These are phyloP conservation scores for Chiua sp. DNA, from an alignment of 1,284 basidiomycete species.

Conservation along the genomic window DNA sequence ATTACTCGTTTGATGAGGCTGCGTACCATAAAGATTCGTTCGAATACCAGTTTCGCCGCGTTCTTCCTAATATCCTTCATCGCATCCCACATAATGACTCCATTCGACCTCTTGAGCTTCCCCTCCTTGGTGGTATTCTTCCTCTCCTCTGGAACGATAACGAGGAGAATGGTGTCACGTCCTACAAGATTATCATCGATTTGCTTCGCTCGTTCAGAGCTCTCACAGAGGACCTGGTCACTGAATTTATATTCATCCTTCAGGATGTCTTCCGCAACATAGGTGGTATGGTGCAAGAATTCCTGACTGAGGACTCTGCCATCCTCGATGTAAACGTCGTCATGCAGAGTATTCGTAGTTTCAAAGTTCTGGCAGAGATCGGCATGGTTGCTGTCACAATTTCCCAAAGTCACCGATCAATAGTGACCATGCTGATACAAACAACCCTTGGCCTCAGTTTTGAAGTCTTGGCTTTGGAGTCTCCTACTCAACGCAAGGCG, in stretches of 20 bases:
- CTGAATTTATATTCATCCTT: constrained; percentile 82
- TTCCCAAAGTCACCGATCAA: constrained; percentile 79
- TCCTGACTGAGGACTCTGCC: constrained; percentile 71
- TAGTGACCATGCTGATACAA: constrained; percentile 75
- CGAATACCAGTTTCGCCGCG: constrained; percentile 89
- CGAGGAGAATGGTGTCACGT: constrained; percentile 93
- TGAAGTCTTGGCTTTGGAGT: constrained; percentile 78
- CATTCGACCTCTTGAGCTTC: constrained; percentile 71
- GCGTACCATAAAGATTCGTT: constrained; percentile 79
- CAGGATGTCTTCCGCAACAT: constrained; percentile 84
- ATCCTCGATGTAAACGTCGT: constrained; percentile 60
- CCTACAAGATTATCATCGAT: constrained; percentile 95
- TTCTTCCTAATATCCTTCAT: constrained; percentile 88
- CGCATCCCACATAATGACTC: constrained; percentile 87
- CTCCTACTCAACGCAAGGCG: constrained; percentile 87
- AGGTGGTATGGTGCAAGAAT: constrained; percentile 75
- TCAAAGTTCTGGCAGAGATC: constrained; percentile 96
- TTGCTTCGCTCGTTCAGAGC: constrained; percentile 70
- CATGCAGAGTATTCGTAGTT: constrained; percentile 81
- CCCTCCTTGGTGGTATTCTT: constrained; percentile 81
- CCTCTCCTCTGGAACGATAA: constrained; percentile 90
- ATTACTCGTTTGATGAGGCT: constrained; percentile 79
- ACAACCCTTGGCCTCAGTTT: constrained; percentile 80
- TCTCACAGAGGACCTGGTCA: constrained; percentile 80
- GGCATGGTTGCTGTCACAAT: constrained; percentile 94